phyloP scores from a whole-genome alignment of 208 protist genomes.

The Porcisia deanei region DNA sequence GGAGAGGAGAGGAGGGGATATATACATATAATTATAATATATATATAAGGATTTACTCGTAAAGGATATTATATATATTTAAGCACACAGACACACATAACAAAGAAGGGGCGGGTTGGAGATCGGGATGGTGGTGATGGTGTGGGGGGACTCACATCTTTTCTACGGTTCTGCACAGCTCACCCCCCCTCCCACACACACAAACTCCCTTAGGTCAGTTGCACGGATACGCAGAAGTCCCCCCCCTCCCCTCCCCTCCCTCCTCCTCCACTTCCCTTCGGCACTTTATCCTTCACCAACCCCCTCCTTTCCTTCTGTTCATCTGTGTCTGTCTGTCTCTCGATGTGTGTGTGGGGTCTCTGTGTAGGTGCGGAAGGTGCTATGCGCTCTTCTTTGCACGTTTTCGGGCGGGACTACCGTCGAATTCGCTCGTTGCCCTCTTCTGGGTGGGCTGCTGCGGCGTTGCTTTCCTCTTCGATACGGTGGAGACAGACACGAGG shows the following conservation, averaged over 20 bases:
- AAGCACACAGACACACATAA: not conserved
- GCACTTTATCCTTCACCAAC: too few species aligned
- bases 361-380: not conserved
- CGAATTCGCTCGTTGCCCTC: not conserved
- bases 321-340: too few species aligned
- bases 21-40: too few species aligned
- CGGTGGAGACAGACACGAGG: not conserved
- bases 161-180: not conserved
- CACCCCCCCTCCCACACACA: not conserved
- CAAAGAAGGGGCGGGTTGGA: too few species aligned
- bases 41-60: not conserved
- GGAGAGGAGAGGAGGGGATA: not conserved
- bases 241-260: not conserved
- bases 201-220: not conserved
- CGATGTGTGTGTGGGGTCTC: not conserved
- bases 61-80: not conserved
- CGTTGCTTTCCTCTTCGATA: not conserved
- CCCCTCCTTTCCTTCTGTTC: too few species aligned
- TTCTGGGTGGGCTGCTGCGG: constrained; percentile 7
- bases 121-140: too few species aligned
- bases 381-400: constrained; percentile 1
- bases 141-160: too few species aligned
- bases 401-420: not conserved
- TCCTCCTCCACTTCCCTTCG: too few species aligned
- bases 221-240: not conserved